Evolutionary conservation across 2,329 filamentous ascomycete species (phyloP).

Genomic region (Cordyceps militaris): DNA sequence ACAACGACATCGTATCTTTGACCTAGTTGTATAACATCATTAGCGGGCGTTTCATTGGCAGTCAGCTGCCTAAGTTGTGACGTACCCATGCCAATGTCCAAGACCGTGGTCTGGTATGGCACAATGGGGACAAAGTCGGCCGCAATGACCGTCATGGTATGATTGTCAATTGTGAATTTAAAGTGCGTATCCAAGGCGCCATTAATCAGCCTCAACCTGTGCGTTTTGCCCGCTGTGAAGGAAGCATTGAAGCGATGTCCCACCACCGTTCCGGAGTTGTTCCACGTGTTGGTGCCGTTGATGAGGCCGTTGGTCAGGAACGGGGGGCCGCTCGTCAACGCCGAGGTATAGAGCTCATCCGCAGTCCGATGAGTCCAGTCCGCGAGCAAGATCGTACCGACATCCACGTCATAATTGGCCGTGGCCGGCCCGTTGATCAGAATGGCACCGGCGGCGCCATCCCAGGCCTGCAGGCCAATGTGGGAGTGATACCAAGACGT

Average conservation of each 20-base stretch:
- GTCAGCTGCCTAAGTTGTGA: neutral
- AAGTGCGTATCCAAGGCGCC: constrained; percentile 36
- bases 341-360: neutral
- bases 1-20: neutral
- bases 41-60: neutral
- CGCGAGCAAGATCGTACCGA: constrained; percentile 50
- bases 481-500: constrained; percentile 57
- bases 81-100: constrained; percentile 44
- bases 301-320: constrained; percentile 39
- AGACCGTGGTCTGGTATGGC: constrained; percentile 43
- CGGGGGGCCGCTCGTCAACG: neutral
- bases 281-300: constrained; percentile 27
- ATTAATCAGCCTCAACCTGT: constrained; percentile 43
- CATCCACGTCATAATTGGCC: constrained; percentile 55
- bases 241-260: constrained; percentile 30
- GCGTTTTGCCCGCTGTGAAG: constrained; percentile 35
- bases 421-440: constrained; percentile 54
- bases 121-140: constrained; percentile 51
- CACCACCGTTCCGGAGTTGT: constrained; percentile 17
- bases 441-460: constrained; percentile 54
- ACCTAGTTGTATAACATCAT: neutral
- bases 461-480: constrained; percentile 39
- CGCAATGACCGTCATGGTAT: constrained; percentile 50
- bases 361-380: constrained; percentile 46
- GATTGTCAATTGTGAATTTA: constrained; percentile 48